Evolutionary conservation across 805 yeast species (phyloP), one percentile per base, ranked within the genome.

Genomic region (Ogataea wickerhamii): DNA sequence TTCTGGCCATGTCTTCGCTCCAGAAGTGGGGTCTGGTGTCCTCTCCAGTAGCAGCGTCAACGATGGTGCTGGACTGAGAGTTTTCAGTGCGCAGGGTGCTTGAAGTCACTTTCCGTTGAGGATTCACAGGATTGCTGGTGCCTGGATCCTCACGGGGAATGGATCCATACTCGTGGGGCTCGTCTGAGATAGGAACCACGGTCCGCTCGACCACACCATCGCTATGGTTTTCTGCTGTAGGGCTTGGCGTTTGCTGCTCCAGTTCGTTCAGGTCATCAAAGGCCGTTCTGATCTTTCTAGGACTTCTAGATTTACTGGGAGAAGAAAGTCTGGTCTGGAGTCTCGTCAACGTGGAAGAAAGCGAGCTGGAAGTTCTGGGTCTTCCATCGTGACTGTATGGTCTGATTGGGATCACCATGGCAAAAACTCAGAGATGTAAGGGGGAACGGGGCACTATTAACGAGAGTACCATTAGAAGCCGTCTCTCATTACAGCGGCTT

Each of bases 201-300:
- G 13, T 20, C 32, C 13, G 5, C 16, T 18, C 23, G 29, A 13
- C 30, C 34, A 14, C 36, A 13, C 20, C 18, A 5, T 14, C 7
- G 10, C 28, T 14, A 21, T 26, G 26, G 20, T 20, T 22, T 28
- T 11, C 6, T 13, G 4, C 28, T 23, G 2, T 8, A n/a, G n/a
- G 23, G 7, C 14, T 28, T 18, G 8, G n/a, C 27, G 11, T 11
- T 20, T 6, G 27, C 24, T 22, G 23, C 28, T 6, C 39, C 44
- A 36, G 17, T 4, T 36, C 47, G 13, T 44, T 28, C 25, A 47
- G 23, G 19, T 40, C 34, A 32, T 48, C 52, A 37, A 48, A 48
- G 5, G 52, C 52, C 1, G 52, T 48, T 19, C 38, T 40, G 12
- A 48, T 48, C 30, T 48, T 48, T 21, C 43, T 41, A 10, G 52